Evolutionary conservation across 805 yeast genomes (phyloP).

Genomic region (Lipomyces lipofer): DNA sequence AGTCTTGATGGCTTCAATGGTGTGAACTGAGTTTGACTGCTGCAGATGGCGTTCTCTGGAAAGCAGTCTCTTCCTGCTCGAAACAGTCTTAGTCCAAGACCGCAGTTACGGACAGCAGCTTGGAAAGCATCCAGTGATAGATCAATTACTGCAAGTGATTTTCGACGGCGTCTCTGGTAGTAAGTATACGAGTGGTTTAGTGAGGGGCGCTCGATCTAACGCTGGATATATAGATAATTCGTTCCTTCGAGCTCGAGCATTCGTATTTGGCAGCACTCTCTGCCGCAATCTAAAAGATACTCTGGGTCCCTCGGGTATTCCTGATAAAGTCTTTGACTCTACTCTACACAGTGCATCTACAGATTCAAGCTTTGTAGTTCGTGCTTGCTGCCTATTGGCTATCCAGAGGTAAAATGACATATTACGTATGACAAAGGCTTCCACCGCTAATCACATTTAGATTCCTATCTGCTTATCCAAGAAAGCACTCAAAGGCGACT

Average conservation of each 20-base stretch:
- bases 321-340: constrained; percentile 15
- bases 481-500: constrained; percentile 29
- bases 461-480: constrained; percentile 17
- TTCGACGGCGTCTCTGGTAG: background rate
- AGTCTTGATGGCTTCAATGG: background rate
- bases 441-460: constrained; percentile 5
- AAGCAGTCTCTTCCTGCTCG: constrained; percentile 17
- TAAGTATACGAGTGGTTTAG: background rate
- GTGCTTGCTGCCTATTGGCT: constrained; percentile 26
- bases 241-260: constrained; percentile 29
- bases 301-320: background rate
- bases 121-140: background rate
- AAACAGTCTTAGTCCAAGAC: constrained; percentile 24
- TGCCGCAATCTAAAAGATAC: constrained; percentile 13
- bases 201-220: background rate
- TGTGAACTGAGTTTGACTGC: background rate
- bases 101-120: constrained; percentile 13
- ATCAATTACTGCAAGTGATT: background rate
- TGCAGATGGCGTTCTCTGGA: constrained; percentile 13
- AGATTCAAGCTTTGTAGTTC: constrained; percentile 26
- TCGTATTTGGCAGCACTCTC: constrained; percentile 26
- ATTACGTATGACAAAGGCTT: background rate
- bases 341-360: constrained; percentile 16
- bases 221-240: background rate
- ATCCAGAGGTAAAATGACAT: constrained; percentile 6